Conservation (phyloP, 179 eudicot genomes). For the Silene noctiflora region DNA sequence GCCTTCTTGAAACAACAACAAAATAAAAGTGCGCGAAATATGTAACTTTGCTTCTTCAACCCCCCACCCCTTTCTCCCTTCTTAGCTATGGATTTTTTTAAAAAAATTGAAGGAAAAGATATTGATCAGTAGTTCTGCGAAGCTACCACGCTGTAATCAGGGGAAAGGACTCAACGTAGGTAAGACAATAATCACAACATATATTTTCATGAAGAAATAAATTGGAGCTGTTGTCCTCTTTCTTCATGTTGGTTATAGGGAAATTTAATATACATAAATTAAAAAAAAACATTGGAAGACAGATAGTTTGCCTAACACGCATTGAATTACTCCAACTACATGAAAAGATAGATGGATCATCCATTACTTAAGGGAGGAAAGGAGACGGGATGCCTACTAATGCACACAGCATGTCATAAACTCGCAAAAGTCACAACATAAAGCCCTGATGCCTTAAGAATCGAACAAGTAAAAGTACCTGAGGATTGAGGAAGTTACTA, state of each 20-base stretch:
- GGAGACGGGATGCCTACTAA: background rate
- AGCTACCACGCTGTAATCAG: slow-evolving; percentile 2
- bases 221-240: background rate
- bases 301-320: too few species aligned
- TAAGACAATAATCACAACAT: background rate
- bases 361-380: background rate
- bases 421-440: background rate
- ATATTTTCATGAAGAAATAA: background rate
- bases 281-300: too few species aligned
- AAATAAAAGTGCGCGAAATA: background rate
- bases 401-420: background rate
- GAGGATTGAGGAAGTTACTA: slow-evolving; percentile 91
- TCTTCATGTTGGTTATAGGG: background rate
- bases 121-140: background rate
- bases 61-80: background rate
- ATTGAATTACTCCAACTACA: too few species aligned
- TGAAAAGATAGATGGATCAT: too few species aligned
- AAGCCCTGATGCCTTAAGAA: slow-evolving; percentile 3
- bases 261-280: background rate
- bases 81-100: background rate
- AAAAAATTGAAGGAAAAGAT: background rate
- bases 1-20: background rate
- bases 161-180: background rate
- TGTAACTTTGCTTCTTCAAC: background rate
- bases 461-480: slow-evolving; percentile 40